Conservation (phyloP, 331 rosid genomes). For the Telfairia occidentalis region DNA sequence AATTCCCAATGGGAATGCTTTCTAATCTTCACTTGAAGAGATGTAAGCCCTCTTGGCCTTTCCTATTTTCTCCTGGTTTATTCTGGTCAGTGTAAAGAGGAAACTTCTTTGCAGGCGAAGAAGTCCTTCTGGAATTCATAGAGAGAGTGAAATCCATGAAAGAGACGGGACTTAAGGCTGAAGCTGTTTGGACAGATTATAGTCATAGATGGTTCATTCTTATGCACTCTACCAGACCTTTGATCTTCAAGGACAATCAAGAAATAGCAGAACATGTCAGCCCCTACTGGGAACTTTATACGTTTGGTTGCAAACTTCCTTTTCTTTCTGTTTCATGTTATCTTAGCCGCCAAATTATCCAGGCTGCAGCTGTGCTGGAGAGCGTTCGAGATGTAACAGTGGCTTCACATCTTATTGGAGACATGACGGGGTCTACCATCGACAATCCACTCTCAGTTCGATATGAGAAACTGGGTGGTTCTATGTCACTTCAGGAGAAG, state of each 20-base stretch:
- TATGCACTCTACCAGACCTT: conserved; percentile 64
- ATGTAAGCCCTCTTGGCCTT: conserved; percentile 25
- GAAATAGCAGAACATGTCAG: conserved; percentile 75
- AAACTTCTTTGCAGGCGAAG: conserved; percentile 44
- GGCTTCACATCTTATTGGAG: conserved; percentile 62
- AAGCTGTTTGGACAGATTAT: conserved; percentile 71
- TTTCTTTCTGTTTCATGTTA: background rate
- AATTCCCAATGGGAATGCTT: conserved; percentile 69
- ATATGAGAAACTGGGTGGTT: conserved; percentile 50
- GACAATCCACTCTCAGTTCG: conserved; percentile 62
- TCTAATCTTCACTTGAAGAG: conserved; percentile 49
- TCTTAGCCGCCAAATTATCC: background rate
- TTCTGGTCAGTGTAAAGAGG: background rate
- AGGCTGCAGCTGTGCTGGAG: conserved; percentile 69
- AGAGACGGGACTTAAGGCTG: conserved; percentile 51
- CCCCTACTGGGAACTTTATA: conserved; percentile 1
- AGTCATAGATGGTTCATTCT: conserved; percentile 90
- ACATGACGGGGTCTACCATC: conserved; percentile 55
- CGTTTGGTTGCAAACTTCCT: background rate
- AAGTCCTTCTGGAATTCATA: conserved; percentile 44
- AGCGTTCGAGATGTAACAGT: conserved; percentile 46
- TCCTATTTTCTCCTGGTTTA: background rate
- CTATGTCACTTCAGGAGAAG: conserved; percentile 49
- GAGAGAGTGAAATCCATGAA: conserved; percentile 44
- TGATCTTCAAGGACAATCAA: conserved; percentile 53